These are phyloP conservation scores for Haplosporangium sp. DNA, from an alignment of 371 early-diverging fungal species.

Conservation along the genomic window DNA sequence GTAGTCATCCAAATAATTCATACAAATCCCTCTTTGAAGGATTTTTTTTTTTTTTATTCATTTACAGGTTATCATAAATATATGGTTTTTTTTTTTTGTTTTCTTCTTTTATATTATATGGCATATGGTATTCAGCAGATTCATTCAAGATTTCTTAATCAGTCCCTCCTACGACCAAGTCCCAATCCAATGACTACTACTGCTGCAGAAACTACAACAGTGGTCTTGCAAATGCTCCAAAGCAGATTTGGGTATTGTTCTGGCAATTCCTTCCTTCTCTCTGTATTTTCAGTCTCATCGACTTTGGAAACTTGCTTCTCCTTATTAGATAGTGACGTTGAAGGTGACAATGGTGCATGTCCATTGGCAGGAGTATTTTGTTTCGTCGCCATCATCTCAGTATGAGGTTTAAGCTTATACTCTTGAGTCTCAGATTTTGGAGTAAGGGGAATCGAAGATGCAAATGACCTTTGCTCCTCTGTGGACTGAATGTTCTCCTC, in stretches of 20 bases:
- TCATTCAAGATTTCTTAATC: neutral
- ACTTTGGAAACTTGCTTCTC: neutral
- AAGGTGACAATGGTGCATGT: neutral
- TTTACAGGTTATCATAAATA: too few relatives aligned
- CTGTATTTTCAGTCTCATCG: neutral
- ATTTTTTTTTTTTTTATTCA: too few relatives aligned
- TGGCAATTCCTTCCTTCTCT: constrained; percentile 1
- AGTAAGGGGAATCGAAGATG: too few relatives aligned
- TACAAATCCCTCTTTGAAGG: too few relatives aligned
- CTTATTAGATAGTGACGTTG: too few relatives aligned
- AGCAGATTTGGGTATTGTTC: constrained; percentile 24
- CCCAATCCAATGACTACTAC: constrained; percentile 41
- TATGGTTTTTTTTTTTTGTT: too few relatives aligned
- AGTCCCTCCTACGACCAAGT: constrained; percentile 31
- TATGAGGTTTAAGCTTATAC: neutral
- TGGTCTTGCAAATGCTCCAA: constrained; percentile 52
- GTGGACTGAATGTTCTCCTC: neutral
- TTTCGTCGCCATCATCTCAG: neutral
- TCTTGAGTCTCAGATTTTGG: neutral
- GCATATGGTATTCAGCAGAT: too few relatives aligned
- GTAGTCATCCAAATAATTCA: too few relatives aligned
- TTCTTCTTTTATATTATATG: too few relatives aligned
- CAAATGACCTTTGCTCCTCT: too few relatives aligned
- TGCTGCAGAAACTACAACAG: constrained; percentile 46
- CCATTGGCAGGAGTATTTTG: neutral